A percentile compares a stretch with the other conserved stretches of the same genome.
Conservation (phyloP, 495 filamentous ascomycete genomes). For the Rostrohypoxylon terebratum region DNA sequence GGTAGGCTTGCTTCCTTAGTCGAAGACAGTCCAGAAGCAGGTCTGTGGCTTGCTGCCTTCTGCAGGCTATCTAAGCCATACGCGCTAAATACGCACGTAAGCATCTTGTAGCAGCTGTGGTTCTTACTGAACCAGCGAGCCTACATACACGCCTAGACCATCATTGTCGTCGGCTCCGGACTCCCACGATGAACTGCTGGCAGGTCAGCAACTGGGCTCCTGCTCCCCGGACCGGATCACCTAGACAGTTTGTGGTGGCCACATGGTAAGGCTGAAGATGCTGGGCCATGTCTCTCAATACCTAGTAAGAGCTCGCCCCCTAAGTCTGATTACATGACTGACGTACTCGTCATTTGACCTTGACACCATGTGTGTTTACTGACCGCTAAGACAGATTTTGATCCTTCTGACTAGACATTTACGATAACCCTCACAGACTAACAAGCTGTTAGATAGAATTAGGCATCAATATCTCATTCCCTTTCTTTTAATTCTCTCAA, state of each 20-base stretch:
- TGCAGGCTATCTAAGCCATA: constrained; percentile 3
- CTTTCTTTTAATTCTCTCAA: neutral
- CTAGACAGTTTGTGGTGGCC: constrained; percentile 25
- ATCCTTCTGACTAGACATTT: neutral
- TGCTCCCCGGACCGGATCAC: neutral
- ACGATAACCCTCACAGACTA: neutral
- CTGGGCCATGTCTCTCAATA: constrained; percentile 29
- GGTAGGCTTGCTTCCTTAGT: constrained; percentile 21
- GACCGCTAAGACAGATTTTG: neutral
- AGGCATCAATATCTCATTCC: neutral
- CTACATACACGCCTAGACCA: neutral
- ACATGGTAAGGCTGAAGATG: constrained; percentile 51
- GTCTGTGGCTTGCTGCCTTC: constrained; percentile 16
- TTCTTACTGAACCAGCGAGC: neutral
- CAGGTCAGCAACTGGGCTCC: neutral
- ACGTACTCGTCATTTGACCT: neutral
- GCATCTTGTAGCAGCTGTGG: neutral
- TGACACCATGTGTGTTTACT: neutral
- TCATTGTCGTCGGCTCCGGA: constrained; percentile 27
- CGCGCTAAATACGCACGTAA: constrained; percentile 20
- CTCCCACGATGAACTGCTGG: neutral
- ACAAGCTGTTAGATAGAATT: neutral
- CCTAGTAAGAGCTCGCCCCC: constrained; percentile 18
- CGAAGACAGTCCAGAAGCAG: constrained; percentile 28
- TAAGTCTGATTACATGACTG: constrained; percentile 3